These are phyloP conservation scores for Articulospora tetracladia DNA, from an alignment of 495 filamentous ascomycete species.

Conservation along the genomic window DNA sequence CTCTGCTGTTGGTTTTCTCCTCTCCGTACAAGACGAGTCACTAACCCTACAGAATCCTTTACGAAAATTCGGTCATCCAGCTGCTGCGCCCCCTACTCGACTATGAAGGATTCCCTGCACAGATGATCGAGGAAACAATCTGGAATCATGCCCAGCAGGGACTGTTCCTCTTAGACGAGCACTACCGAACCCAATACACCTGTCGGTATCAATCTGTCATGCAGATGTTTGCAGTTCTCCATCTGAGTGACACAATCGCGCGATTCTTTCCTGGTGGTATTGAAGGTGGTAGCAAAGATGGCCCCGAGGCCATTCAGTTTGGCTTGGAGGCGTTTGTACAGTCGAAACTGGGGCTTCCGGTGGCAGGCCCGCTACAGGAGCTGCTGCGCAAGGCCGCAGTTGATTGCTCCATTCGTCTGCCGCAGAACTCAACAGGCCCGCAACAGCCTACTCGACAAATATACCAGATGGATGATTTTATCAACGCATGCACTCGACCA, in stretches of 20 bases:
- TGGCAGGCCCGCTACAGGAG: constrained; percentile 32
- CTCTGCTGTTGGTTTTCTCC: constrained; percentile 28
- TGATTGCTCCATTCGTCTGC: constrained; percentile 24
- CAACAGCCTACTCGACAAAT: constrained; percentile 1
- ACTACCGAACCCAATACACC: constrained; percentile 26
- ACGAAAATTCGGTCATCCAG: constrained; percentile 18
- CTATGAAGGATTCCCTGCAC: constrained; percentile 12
- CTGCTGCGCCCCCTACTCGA: constrained; percentile 25
- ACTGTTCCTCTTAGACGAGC: constrained; percentile 20
- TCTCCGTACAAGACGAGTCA: neutral
- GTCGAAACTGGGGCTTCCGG: constrained; percentile 25
- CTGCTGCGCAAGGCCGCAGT: constrained; percentile 28
- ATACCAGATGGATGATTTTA: constrained; percentile 26
- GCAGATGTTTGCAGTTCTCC: constrained; percentile 32
- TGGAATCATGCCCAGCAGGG: constrained; percentile 25
- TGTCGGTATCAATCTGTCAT: constrained; percentile 31
- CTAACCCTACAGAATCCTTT: constrained; percentile 22
- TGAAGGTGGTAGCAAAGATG: constrained; percentile 19
- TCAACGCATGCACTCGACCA: constrained; percentile 30
- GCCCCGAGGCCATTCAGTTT: constrained; percentile 24
- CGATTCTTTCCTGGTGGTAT: constrained; percentile 22
- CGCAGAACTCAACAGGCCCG: constrained; percentile 4
- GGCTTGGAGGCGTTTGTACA: constrained; percentile 29
- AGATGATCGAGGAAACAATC: constrained; percentile 17
- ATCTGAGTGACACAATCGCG: constrained; percentile 29